Evolutionary conservation across 106 monocot genomes (phyloP), one percentile per base, ranked within the genome.

Genomic region (Apostasia ramifera): DNA sequence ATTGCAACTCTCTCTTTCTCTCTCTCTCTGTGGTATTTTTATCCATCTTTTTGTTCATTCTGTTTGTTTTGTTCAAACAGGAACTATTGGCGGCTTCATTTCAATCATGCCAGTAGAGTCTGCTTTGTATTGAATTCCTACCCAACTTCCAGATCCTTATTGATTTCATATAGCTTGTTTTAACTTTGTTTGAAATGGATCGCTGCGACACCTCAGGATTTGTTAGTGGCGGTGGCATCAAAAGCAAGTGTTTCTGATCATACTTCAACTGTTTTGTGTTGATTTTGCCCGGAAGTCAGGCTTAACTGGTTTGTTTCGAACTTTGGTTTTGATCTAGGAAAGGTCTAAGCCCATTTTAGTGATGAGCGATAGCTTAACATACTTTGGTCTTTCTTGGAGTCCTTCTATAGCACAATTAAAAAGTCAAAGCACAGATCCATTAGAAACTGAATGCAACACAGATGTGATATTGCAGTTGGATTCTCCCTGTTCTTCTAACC

Each of bases 121-220:
- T 55, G 7, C 15, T 43, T 43, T 68, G 47, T 50, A 48, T 51
- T 14, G 67, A 40, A 40, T 42, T 43, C 15, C 5, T 67, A 43
- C 1, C 47, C 2, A 9, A 44, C 42, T 14, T 66, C 54, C 10
- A 6, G 44, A 66, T 57, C 68, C 40, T 45, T 60, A 38, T 53
- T 68, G 13, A 61, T 51, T 44, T 4, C 60, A 47, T 74, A 71
- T 4, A 13, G n/a, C 60, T 39, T 60, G 0, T 43, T 62, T 60
- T 61, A 40, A 50, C 55, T 56, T 69, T 47, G 52, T 54, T 57
- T n/a, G 61, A 59, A 66, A 84, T 84, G 84, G 84, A 84, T 65
- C 80, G 77, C 66, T 46, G 49, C 12, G 84, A 84, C 77, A 84
- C 84, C 49, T 81, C 80, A 2, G 84, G 84, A 70, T 84, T 84